phyloP scores from a whole-genome alignment of 2,329 filamentous ascomycete species.

The Myriosclerotinia scirpicola region DNA sequence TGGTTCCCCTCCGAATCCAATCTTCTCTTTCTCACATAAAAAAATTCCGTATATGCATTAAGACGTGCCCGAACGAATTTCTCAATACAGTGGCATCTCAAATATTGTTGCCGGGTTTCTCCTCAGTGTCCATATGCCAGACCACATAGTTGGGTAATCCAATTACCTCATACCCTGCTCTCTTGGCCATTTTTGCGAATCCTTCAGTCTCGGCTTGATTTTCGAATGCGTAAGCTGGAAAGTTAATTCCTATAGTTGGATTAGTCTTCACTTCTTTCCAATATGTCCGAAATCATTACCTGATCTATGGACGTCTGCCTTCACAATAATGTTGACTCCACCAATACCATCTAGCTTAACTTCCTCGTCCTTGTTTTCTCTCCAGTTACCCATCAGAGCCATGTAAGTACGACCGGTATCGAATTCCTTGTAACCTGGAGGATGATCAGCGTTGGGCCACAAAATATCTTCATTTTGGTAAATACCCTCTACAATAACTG shows the following conservation, averaged over 20 bases:
- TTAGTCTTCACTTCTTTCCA: conserved; percentile 33
- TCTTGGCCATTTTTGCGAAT: conserved; percentile 98
- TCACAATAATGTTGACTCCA: conserved; percentile 95
- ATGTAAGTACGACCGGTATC: conserved; percentile 89
- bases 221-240: conserved; percentile 93
- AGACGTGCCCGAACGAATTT: conserved; percentile 34
- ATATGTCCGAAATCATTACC: conserved; percentile 53
- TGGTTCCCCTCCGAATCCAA: conserved; percentile 29
- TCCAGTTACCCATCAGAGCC: conserved; percentile 88
- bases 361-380: conserved; percentile 87
- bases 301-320: conserved; percentile 94
- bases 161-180: conserved; percentile 87
- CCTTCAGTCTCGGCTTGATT: conserved; percentile 99
- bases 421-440: conserved; percentile 83
- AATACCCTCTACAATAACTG: conserved; percentile 82
- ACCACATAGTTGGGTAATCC: conserved; percentile 97
- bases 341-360: conserved; percentile 93
- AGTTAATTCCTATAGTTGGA: conserved; percentile 76
- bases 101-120: conserved; percentile 76
- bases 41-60: conserved; percentile 41
- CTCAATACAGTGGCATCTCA: conserved; percentile 30
- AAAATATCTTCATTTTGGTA: background rate
- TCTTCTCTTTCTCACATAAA: conserved; percentile 29
- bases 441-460: conserved; percentile 25
- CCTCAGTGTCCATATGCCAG: conserved; percentile 96